Percentiles rank a stretch among this genome's conserved stretches.
phyloP scores from a whole-genome alignment of 139 green algal species.

The Tetraselmis chui region DNA sequence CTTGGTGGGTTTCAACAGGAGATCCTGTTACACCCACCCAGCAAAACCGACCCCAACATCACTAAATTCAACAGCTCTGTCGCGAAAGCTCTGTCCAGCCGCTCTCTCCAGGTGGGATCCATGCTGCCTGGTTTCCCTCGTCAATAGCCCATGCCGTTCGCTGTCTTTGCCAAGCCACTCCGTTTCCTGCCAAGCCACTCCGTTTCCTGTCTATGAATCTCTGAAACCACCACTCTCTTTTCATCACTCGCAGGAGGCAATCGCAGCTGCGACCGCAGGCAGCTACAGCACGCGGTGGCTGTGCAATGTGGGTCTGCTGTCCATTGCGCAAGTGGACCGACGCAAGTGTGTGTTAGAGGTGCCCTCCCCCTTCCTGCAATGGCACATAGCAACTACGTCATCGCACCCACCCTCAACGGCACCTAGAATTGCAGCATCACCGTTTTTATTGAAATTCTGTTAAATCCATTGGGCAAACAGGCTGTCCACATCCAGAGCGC shows the following conservation, averaged over 20 bases:
- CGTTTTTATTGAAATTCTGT: no score
- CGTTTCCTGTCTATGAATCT: no score
- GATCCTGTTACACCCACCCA: neutral
- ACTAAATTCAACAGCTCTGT: neutral
- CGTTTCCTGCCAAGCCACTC: no score
- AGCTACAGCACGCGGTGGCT: neutral
- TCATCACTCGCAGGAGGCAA: neutral
- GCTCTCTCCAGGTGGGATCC: neutral
- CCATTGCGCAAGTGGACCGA: neutral
- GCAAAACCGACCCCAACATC: neutral
- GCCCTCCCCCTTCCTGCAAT: no score
- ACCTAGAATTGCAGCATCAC: no score
- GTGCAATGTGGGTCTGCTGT: neutral
- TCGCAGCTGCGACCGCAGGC: neutral
- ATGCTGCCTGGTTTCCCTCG: no score
- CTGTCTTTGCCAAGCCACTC: no score
- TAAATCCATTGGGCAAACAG: no score
- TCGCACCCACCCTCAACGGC: no score
- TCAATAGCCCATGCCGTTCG: no score
- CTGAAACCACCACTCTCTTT: no score
- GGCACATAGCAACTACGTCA: no score
- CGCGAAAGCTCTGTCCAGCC: neutral
- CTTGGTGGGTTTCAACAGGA: neutral
- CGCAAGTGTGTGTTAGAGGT: neutral
- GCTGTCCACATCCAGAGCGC: neutral